Base-by-base conservation (phyloP, 495 filamentous ascomycete species). In the Oidiodendron maius region DNA sequence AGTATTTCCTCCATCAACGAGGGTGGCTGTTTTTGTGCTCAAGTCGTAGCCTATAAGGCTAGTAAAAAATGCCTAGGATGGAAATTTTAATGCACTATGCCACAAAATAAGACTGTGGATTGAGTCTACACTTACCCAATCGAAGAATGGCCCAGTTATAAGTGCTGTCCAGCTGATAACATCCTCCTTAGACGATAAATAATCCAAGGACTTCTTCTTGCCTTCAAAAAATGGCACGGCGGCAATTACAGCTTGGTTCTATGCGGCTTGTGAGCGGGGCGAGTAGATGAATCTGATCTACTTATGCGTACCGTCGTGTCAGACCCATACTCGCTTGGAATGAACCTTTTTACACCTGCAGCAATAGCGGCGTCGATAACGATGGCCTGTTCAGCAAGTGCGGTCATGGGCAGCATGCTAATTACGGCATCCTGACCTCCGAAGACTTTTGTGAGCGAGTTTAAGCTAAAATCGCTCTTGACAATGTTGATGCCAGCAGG, bases 281-380 rank as follows among this genome's bases (percentile, higher is more conserved):
- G 77, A 53, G 18, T 67, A 59, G 2, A 34, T 4, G 22, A 18
- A 34, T 30, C 17, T 34, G 6, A 34, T 17, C 52, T 20, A 5
- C 52, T 51, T 11, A 65, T 60, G 13, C 60, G 75, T 55, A 41
- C 59, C 40, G 49, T 25, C 39, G 61, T 64, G 44, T 79, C 61
- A 13, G 48, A 55, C 11, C 83, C 84, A 49, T 77, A 88, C 51
- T 85, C 81, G 20, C 74, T 77, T 0, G 82, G 83, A 28, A 87
- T 65, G 52, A 82, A 81, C 17, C 81, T 71, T 57, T 71, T 66
- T 1, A 86, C 78, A 12, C 72, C 70, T 1, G 76, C 81, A 0
- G 72, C 69, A 12, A 77, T 56, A 1, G 81, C 75, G 0, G 82
- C 84, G 28, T 86, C 80, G 20, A 86, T 68, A 21, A 83, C 64